Evolutionary conservation across 352 stramenopile species (phyloP).

Genomic region (Globisporangium carolinianum): DNA sequence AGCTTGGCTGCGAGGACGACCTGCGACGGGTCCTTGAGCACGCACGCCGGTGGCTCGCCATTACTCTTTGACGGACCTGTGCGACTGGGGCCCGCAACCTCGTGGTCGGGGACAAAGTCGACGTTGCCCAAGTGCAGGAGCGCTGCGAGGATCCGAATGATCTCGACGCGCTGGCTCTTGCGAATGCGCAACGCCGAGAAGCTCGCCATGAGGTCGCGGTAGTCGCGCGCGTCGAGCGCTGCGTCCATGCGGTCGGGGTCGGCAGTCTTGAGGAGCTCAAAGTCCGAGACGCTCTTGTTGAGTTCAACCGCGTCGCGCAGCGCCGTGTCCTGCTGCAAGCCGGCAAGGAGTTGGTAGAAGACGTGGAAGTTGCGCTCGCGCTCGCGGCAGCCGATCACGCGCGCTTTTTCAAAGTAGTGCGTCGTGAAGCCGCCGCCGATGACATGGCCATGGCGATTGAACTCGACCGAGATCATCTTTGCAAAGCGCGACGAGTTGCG

Average conservation of each 20-base stretch:
- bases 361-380: conserved; percentile 92
- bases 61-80: conserved; percentile 19
- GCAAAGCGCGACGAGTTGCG: conserved; percentile 69
- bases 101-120: conserved; percentile 56
- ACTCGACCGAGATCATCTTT: conserved; percentile 83
- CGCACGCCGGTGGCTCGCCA: conserved; percentile 29
- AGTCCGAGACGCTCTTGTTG: conserved; percentile 49
- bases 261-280: conserved; percentile 48
- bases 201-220: conserved; percentile 74
- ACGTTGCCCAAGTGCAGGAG: conserved; percentile 78
- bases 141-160: conserved; percentile 66
- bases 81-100: conserved; percentile 15
- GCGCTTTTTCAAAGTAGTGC: conserved; percentile 77
- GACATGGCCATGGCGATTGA: conserved; percentile 67
- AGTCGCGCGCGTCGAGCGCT: conserved; percentile 59
- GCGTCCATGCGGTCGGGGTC: conserved; percentile 33
- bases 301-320: conserved; percentile 63
- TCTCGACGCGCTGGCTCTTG: conserved; percentile 75
- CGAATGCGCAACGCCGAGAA: conserved; percentile 74
- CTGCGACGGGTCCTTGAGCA: conserved; percentile 55
- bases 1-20: conserved; percentile 63
- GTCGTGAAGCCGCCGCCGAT: conserved; percentile 78
- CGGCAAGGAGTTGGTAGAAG: conserved; percentile 89
- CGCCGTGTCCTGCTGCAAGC: conserved; percentile 60
- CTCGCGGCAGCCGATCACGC: conserved; percentile 66